Percentiles rank a stretch among this genome's conserved stretches.
Evolutionary conservation across 2,329 filamentous ascomycete genomes (phyloP).

Genomic region (Verticillium nubilum): DNA sequence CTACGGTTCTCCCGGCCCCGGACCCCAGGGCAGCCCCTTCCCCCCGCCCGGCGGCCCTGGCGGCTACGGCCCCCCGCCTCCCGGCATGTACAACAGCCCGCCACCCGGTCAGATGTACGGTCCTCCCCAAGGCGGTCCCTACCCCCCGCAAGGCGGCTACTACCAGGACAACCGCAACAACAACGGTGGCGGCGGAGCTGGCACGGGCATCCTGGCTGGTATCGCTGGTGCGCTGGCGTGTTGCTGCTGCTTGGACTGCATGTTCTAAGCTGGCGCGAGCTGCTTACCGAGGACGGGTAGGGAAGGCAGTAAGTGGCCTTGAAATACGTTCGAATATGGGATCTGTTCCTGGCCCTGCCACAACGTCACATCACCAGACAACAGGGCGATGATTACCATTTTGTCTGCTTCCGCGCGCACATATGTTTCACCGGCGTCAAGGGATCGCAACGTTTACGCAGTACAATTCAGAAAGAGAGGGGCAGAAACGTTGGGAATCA

Average conservation of each 20-base stretch:
- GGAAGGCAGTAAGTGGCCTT: background rate
- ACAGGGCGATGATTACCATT: background rate
- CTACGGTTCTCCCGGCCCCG: conserved; percentile 14
- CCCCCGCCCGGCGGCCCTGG: conserved; percentile 10
- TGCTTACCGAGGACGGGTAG: background rate
- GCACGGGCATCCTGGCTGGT: conserved; percentile 34
- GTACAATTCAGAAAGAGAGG: background rate
- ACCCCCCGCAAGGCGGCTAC: conserved; percentile 18
- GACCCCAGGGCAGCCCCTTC: conserved; percentile 19
- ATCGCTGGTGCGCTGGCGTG: conserved; percentile 47
- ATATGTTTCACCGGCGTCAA: conserved; percentile 1
- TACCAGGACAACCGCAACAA: conserved; percentile 21
- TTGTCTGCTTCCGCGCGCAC: background rate
- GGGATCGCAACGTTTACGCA: background rate
- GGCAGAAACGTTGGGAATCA: background rate
- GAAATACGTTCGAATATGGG: background rate
- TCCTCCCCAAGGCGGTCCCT: conserved; percentile 10
- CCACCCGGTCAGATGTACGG: conserved; percentile 23
- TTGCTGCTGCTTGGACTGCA: conserved; percentile 52
- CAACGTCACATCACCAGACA: background rate
- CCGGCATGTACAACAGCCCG: conserved; percentile 20
- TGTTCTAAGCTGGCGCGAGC: conserved; percentile 36
- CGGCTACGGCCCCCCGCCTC: conserved; percentile 1
- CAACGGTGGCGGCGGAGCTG: conserved; percentile 20
- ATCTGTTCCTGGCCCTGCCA: background rate